Percentiles rank a stretch among this genome's conserved stretches.
Evolutionary conservation across 192 early-diverging fungal species (phyloP).

Genomic region (Kickxella alabastrina): DNA sequence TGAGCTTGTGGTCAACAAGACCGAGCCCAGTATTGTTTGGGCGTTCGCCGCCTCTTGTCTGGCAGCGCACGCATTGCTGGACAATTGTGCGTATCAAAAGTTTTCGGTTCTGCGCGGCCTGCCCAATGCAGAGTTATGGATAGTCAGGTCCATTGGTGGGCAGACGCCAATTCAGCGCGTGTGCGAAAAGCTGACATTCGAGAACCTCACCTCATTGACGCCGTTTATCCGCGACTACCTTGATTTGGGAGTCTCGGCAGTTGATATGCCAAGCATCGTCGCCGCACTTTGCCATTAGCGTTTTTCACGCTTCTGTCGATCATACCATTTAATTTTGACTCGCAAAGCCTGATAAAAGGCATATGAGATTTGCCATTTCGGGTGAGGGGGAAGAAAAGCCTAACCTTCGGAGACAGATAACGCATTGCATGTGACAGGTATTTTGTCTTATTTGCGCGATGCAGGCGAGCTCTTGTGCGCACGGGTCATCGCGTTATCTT

Average conservation of each 20-base stretch:
- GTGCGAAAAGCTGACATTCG: constrained; percentile 35
- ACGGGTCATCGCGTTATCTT: no score
- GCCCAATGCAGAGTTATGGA: constrained; percentile 19
- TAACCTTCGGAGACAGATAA: no score
- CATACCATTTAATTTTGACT: no score
- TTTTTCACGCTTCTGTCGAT: no score
- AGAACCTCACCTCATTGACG: constrained; percentile 23
- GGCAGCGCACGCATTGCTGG: constrained; percentile 30
- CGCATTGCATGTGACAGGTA: no score
- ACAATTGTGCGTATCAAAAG: constrained; percentile 24
- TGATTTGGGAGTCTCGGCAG: constrained; percentile 22
- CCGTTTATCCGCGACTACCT: constrained; percentile 40
- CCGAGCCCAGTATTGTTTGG: constrained; percentile 36
- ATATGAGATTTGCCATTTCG: no score
- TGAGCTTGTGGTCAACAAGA: constrained; percentile 14
- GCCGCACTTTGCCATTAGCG: constrained; percentile 15
- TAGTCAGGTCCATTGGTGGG: constrained; percentile 15
- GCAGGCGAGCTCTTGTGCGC: no score
- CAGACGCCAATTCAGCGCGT: constrained; percentile 36
- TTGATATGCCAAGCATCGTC: constrained; percentile 28
- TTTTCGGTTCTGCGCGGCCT: constrained; percentile 24
- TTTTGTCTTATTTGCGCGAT: no score
- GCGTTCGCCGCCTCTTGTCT: constrained; percentile 33
- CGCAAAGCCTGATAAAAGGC: no score
- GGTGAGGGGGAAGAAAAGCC: background rate